Evolutionary conservation across 2,329 filamentous ascomycete species (phyloP).

Genomic region (Hypoxylon rubiginosum): DNA sequence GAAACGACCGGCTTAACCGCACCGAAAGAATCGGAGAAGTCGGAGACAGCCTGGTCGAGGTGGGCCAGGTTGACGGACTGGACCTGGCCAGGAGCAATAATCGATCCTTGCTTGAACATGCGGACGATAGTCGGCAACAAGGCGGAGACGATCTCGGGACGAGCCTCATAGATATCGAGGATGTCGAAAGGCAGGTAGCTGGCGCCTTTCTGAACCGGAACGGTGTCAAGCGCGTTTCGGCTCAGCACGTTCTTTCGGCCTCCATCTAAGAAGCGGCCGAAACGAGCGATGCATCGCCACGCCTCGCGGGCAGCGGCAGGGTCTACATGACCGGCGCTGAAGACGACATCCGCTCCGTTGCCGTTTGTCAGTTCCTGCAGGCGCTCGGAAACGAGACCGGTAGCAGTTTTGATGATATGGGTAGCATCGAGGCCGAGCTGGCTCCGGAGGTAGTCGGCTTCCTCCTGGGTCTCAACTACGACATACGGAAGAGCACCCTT

Average conservation of each 20-base stretch:
- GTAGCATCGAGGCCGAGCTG: slow-evolving; percentile 23
- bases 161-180: slow-evolving; percentile 42
- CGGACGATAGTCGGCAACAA: slow-evolving; percentile 31
- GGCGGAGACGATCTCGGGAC: slow-evolving; percentile 28
- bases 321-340: slow-evolving; percentile 32
- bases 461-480: slow-evolving; percentile 22
- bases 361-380: slow-evolving; percentile 26
- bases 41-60: slow-evolving; percentile 37
- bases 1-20: slow-evolving; percentile 32
- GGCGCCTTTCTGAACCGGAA: slow-evolving; percentile 45
- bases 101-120: slow-evolving; percentile 15
- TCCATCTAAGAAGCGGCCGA: slow-evolving; percentile 42
- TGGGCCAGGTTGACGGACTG: slow-evolving; percentile 31
- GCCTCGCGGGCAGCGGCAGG: slow-evolving; percentile 32
- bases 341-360: slow-evolving; percentile 40
- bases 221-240: slow-evolving; percentile 40
- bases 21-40: slow-evolving; percentile 40
- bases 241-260: slow-evolving; percentile 44
- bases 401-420: slow-evolving; percentile 22
- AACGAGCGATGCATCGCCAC: slow-evolving; percentile 41
- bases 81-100: slow-evolving; percentile 19
- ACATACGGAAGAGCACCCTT: slow-evolving; percentile 41
- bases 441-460: slow-evolving; percentile 28
- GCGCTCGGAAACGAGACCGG: slow-evolving; percentile 15
- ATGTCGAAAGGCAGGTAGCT: slow-evolving; percentile 46